A percentile compares a stretch with the other conserved stretches of the same genome.
Evolutionary conservation across 2,329 filamentous ascomycete species (phyloP).

Genomic region (Fusarium hainanense): DNA sequence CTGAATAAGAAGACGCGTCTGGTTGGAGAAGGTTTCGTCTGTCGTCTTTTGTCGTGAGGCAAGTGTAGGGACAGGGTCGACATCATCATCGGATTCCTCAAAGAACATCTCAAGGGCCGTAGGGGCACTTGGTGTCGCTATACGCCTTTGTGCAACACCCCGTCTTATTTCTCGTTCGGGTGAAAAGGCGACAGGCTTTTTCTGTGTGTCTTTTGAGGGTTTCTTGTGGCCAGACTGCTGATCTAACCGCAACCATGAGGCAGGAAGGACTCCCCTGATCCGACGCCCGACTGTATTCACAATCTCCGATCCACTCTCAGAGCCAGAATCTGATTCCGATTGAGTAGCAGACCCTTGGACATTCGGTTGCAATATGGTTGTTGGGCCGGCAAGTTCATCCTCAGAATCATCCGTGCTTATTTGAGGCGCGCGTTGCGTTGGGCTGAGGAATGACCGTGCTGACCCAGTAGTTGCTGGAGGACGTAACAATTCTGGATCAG

Average conservation of each 20-base stretch:
- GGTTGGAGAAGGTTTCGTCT: conserved; percentile 43
- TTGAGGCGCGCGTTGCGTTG: conserved; percentile 13
- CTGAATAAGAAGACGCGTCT: conserved; percentile 42
- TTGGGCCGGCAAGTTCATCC: conserved; percentile 31
- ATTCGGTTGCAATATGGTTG: neutral
- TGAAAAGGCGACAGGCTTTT: conserved; percentile 48
- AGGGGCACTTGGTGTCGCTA: conserved; percentile 44
- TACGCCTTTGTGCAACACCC: conserved; percentile 62
- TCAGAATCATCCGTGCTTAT: conserved; percentile 42
- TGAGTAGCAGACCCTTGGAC: conserved; percentile 37
- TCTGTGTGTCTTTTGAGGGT: conserved; percentile 44
- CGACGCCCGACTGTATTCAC: conserved; percentile 56
- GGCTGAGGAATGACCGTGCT: conserved; percentile 1
- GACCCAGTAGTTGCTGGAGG: neutral
- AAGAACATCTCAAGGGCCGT: conserved; percentile 54
- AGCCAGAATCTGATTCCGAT: conserved; percentile 54
- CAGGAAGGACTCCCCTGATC: conserved; percentile 71
- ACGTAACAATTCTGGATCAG: neutral
- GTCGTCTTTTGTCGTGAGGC: conserved; percentile 33
- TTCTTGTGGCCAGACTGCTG: conserved; percentile 55
- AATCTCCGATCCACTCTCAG: conserved; percentile 55
- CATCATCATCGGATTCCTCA: conserved; percentile 61
- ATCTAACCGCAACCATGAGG: conserved; percentile 74
- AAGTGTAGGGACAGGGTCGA: conserved; percentile 13
- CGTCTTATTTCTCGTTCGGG: conserved; percentile 56